These are phyloP conservation scores for Neurospora pannonica DNA, from an alignment of 495 filamentous ascomycete species.

Conservation along the genomic window DNA sequence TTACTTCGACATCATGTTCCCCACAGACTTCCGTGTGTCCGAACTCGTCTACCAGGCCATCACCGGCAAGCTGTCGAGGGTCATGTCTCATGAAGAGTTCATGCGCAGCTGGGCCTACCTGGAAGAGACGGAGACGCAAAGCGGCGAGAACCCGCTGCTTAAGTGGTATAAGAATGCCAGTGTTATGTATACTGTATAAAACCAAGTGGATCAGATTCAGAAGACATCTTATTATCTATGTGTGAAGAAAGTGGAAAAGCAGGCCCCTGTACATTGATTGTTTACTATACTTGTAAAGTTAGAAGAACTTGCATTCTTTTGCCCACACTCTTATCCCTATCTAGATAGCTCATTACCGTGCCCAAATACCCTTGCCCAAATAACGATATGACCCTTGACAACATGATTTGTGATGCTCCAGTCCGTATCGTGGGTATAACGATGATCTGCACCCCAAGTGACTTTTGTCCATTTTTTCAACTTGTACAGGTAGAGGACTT, in stretches of 20 bases:
- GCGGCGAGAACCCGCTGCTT: slow-evolving; percentile 87
- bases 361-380: neutral
- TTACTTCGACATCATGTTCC: slow-evolving; percentile 98
- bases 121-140: slow-evolving; percentile 77
- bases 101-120: slow-evolving; percentile 79
- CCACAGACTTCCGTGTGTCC: slow-evolving; percentile 81
- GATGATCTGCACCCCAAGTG: neutral
- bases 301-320: neutral
- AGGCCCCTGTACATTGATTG: neutral
- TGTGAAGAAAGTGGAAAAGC: neutral
- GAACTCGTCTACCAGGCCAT: slow-evolving; percentile 85
- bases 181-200: slow-evolving; percentile 69
- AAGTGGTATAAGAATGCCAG: slow-evolving; percentile 92
- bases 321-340: neutral
- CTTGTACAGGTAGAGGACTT: too few species aligned
- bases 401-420: neutral
- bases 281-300: neutral
- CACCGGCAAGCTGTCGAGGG: slow-evolving; percentile 80
- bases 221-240: neutral
- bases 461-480: neutral
- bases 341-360: neutral
- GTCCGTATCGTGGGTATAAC: neutral
- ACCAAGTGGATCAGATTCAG: neutral
- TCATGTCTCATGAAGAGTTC: slow-evolving; percentile 83
- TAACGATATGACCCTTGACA: neutral